Percentiles rank a stretch among this genome's conserved stretches.
Evolutionary conservation across 768 basidiomycete species (phyloP).

Genomic region (Wakefieldia striispora): DNA sequence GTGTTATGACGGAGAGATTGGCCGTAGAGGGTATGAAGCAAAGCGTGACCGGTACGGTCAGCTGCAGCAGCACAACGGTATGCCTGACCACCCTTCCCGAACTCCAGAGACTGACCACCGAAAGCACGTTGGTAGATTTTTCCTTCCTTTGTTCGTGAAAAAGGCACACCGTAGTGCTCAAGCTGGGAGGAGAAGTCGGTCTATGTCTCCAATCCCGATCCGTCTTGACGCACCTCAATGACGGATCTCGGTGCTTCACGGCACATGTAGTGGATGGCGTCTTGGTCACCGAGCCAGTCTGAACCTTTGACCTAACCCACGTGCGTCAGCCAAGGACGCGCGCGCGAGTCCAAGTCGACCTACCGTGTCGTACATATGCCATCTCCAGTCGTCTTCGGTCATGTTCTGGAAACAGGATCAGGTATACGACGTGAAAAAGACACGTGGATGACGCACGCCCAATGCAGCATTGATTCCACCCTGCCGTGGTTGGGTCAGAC

Average conservation of each 20-base stretch:
- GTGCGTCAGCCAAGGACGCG: slow-evolving; percentile 15
- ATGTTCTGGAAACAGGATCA: slow-evolving; percentile 62
- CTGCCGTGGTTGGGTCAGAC: slow-evolving; percentile 37
- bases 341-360: slow-evolving; percentile 27
- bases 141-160: slow-evolving; percentile 97
- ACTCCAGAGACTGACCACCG: slow-evolving; percentile 96
- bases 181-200: slow-evolving; percentile 50
- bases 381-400: slow-evolving; percentile 99
- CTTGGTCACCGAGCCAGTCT: slow-evolving; percentile 99
- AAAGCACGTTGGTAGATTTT: slow-evolving; percentile 99
- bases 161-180: slow-evolving; percentile 98
- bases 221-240: slow-evolving; percentile 62
- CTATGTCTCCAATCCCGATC: background rate
- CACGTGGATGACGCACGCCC: slow-evolving; percentile 54
- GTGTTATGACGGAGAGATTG: slow-evolving; percentile 99
- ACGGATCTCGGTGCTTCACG: slow-evolving; percentile 93
- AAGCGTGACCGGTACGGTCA: slow-evolving; percentile 97
- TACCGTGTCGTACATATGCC: slow-evolving; percentile 98
- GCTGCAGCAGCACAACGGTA: slow-evolving; percentile 99
- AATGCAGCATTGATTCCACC: slow-evolving; percentile 99
- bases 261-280: slow-evolving; percentile 99
- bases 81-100: slow-evolving; percentile 97
- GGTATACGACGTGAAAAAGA: slow-evolving; percentile 6
- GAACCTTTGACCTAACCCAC: slow-evolving; percentile 88
- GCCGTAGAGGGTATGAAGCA: slow-evolving; percentile 98